phyloP scores from a whole-genome alignment of 345 rosid species.

The thale cress (Arabidopsis thaliana) region TAIR10.1 NC_003070.9:5789501-5790000 shows the following conservation, averaged over 20 bases:
- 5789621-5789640: too few species aligned
- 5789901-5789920: neutral
- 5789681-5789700: neutral
- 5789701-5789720: neutral
- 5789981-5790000: constrained; percentile 17
- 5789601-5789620: too few species aligned
- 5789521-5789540: too few species aligned
- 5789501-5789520: too few species aligned
- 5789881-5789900: constrained; percentile 19
- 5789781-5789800: neutral
- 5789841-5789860: neutral
- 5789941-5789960: constrained; percentile 18
- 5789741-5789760: neutral
- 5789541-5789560: too few species aligned
- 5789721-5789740: neutral
- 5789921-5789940: neutral
- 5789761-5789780: neutral
- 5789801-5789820: neutral
- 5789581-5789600: too few species aligned
- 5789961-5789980: neutral
- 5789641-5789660: too few species aligned
- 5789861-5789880: neutral
- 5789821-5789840: neutral
- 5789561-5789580: too few species aligned
- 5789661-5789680: too few species aligned